Evolutionary conservation across 225 moss, liverwort and hornwort genomes (phyloP), one percentile per base, ranked within the genome.

Genomic region (Physcomitrellopsis africana): DNA sequence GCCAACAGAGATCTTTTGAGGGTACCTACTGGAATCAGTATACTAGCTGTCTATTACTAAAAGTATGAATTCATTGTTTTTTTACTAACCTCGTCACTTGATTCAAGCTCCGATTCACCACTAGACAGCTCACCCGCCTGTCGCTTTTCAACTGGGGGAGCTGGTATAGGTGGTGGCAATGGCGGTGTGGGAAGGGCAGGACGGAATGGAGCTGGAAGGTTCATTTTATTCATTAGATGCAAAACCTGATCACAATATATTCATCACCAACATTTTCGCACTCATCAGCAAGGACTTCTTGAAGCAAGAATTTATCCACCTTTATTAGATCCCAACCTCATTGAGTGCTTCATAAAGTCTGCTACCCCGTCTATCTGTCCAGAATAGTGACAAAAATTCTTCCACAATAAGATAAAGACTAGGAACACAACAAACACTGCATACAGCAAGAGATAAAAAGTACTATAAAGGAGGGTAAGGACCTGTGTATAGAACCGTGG

Each of bases 141-240:
- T 77, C 89, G 90, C 80, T 92, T 92, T 54, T 83, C 91, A 75
- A 84, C 77, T 67, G 82, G 42, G 78, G 89, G 86, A 53, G 80
- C 67, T 48, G 87, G 86, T 49, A 91, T 76, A 53, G 94, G 89
- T 70, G 88, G 91, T 79, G 92, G 95, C 43, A 94, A 81, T 73
- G 96, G 96, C 51, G 97, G 97, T 18, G 93, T 99, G 47, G 99
- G 99, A 67, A 99, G 85, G 10, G 95, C 93, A 55, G 93, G 89
- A 61, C 95, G 92, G 65, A 99, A 99, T 72, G 99, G 99, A 65
- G 95, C 92, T 43, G 99, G 99, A 80, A 99, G 79, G 65, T 95
- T 99, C 99, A 99, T 93, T 79, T 95, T 99, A 73, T 99, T 99
- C 93, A 99, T 99, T 77, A 99, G 81, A 83, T 99, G 95, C 77